Evolutionary conservation across 1,139 yeast genomes (phyloP).

Genomic region (Eremothecium coryli): DNA sequence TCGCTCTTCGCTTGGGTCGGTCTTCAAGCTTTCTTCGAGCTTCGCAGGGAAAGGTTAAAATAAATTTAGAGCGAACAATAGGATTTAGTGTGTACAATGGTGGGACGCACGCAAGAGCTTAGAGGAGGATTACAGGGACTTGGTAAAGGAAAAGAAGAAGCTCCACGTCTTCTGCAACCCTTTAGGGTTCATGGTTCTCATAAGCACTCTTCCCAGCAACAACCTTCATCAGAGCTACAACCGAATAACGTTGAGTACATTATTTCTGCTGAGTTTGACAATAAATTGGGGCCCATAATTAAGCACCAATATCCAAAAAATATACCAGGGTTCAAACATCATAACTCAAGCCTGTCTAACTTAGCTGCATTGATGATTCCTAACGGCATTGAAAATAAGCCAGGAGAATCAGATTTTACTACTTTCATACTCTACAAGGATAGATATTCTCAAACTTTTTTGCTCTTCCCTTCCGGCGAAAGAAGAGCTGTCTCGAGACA

Average conservation of each 20-base stretch:
- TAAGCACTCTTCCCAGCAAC: too few relatives aligned
- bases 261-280: conserved; percentile 27
- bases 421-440: conserved; percentile 21
- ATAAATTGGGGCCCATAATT: conserved; percentile 24
- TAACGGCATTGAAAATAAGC: conserved; percentile 19
- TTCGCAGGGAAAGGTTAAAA: too few relatives aligned
- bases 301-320: conserved; percentile 21
- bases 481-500: background rate
- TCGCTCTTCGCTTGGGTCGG: too few relatives aligned
- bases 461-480: conserved; percentile 16
- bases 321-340: conserved; percentile 19
- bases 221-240: too few relatives aligned
- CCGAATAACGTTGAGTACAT: conserved; percentile 19
- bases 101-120: too few relatives aligned
- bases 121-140: too few relatives aligned
- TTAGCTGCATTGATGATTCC: conserved; percentile 29
- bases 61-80: too few relatives aligned
- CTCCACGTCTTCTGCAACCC: too few relatives aligned
- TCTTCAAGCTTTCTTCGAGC: too few relatives aligned
- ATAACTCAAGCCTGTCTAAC: conserved; percentile 9
- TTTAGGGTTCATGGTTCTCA: too few relatives aligned
- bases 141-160: too few relatives aligned
- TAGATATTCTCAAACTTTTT: conserved; percentile 12
- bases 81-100: too few relatives aligned
- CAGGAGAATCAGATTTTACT: conserved; percentile 24